Evolutionary conservation across 2,329 filamentous ascomycete species (phyloP), one percentile per base, ranked within the genome.

Genomic region (Colletotrichum echinochloae): DNA sequence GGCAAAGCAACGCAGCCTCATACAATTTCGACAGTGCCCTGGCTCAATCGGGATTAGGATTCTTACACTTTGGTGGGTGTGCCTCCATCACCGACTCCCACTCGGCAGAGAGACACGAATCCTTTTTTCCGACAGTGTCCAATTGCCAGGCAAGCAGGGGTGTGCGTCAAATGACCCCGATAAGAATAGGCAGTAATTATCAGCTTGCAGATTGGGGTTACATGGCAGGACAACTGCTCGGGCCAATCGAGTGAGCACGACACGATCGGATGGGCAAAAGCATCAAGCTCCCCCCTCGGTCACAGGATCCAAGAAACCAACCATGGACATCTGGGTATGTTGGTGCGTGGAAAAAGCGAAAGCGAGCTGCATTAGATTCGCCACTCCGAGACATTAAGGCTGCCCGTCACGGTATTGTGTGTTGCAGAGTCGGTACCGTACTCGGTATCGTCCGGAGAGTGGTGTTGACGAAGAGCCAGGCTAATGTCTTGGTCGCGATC

Each of bases 1-100:
- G 64, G 44, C 67, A 65, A 67, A 70, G 62, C 26, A 35, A 30
- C 20, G 52, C 67, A 70, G 51, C 57, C 52, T 55, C 33, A 41
- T 18, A 26, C 52, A 37, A 20, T 37, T 28, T 41, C 14, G 52
- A 30, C 52, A 67, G 51, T 66, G 51, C 52, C 64, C 35, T 46
- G 60, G 60, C 49, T 37, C 35, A 52, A 60, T 49, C 44, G 48
- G 60, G 35, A 14, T 52, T 39, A 30, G 23, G 14, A 62, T 52
- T 62, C 46, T 52, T 62, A 41, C 60, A 62, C 60, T 62, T 62
- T 37, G 14, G 35, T 18, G 48, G 26, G 60, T 62, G 18, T 23
- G 52, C n/a, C 52, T 20, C 48, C 60, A 52, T 52, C 35, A 41
- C 30, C 12, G 35, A 62, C 60, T 26, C 60, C 46, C 30, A 41